phyloP scores from a whole-genome alignment of 108 stramenopile species.

The Licmophora abbreviata region DNA sequence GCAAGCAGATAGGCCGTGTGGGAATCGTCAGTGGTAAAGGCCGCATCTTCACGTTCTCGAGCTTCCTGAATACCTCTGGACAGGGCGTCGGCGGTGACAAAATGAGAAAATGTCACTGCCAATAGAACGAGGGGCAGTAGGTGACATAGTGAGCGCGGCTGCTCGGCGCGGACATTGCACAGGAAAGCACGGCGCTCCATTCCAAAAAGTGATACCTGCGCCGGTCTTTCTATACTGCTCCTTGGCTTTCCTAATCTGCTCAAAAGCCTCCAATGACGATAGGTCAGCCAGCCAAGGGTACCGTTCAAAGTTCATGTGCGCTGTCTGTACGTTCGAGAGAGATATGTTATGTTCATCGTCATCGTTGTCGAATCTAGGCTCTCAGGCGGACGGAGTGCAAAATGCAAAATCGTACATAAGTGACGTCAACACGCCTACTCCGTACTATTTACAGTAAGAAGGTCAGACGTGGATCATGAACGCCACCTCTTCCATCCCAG shows the following conservation, averaged over 20 bases:
- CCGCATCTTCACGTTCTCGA: constrained; percentile 10
- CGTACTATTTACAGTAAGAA: no score
- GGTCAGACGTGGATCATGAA: no score
- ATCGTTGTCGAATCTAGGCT: no score
- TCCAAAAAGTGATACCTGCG: constrained; percentile 1
- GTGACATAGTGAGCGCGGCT: neutral
- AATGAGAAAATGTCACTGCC: constrained; percentile 24
- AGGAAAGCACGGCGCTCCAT: neutral
- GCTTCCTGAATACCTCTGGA: constrained; percentile 6
- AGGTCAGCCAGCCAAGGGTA: constrained; percentile 30
- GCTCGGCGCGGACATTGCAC: neutral
- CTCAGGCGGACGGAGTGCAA: no score
- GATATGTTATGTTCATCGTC: no score
- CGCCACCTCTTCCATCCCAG: no score
- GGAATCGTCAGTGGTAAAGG: constrained; percentile 25
- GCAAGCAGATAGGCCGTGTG: constrained; percentile 20
- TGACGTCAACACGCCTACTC: no score
- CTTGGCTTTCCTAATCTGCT: neutral
- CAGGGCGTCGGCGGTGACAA: constrained; percentile 16
- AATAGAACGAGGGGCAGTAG: constrained; percentile 3
- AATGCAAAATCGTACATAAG: no score
- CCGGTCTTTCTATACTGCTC: neutral
- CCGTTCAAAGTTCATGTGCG: constrained; percentile 30
- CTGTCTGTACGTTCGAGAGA: no score
- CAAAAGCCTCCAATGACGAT: constrained; percentile 4